Conservation (phyloP, 2,329 filamentous ascomycete species). For the Didymosphaeria variabile region DNA sequence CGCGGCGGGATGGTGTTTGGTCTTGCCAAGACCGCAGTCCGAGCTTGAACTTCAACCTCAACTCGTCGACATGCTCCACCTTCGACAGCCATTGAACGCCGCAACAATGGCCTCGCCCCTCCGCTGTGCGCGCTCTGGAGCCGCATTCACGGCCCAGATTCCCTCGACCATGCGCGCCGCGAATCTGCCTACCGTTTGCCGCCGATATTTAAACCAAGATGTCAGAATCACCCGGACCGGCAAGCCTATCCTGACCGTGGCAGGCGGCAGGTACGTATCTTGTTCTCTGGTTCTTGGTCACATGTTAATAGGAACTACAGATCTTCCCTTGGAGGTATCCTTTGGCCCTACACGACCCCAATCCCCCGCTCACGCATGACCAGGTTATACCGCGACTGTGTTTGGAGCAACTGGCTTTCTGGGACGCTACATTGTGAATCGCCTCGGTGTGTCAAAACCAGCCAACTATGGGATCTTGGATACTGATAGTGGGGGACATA, state of each 20-base stretch:
- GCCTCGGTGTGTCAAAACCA: constrained; percentile 71
- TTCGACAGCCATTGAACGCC: constrained; percentile 50
- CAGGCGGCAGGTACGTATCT: constrained; percentile 82
- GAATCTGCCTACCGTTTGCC: constrained; percentile 38
- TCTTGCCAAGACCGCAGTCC: constrained; percentile 23
- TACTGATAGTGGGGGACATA: constrained; percentile 52
- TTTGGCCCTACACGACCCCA: constrained; percentile 18
- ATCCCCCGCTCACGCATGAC: constrained; percentile 43
- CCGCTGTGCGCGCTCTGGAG: constrained; percentile 51
- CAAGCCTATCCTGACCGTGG: constrained; percentile 88
- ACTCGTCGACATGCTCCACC: constrained; percentile 27
- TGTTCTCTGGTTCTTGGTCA: constrained; percentile 35
- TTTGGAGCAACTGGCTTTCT: constrained; percentile 97
- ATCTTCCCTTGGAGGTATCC: constrained; percentile 83
- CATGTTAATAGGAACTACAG: constrained; percentile 55
- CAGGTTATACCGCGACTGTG: constrained; percentile 94
- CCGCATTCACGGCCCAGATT: constrained; percentile 45
- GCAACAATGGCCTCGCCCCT: constrained; percentile 51
- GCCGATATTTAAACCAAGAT: constrained; percentile 69
- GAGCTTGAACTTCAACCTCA: constrained; percentile 19
- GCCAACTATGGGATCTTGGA: neutral
- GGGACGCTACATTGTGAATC: constrained; percentile 96
- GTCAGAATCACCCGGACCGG: constrained; percentile 93
- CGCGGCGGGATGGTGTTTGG: constrained; percentile 21
- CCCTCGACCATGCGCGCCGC: constrained; percentile 38